phyloP scores from a whole-genome alignment of 1,284 basidiomycete genomes.

The Fomitopsis schrenkii region DNA sequence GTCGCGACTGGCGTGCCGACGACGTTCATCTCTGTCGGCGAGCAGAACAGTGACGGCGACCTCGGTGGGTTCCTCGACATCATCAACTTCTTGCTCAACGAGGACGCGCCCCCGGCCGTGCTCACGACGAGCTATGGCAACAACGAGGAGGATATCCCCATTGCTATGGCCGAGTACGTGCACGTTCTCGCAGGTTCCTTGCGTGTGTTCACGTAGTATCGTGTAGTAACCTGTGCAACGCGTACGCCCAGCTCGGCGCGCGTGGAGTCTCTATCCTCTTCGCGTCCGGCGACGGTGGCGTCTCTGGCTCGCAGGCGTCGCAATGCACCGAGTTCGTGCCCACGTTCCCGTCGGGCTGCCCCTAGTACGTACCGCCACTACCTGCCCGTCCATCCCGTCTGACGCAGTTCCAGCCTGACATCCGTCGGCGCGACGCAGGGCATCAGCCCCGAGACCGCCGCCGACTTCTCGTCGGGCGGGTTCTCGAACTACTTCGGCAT shows the following conservation, averaged over 20 bases:
- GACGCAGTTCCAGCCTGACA: slow-evolving; percentile 39
- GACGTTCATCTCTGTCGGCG: slow-evolving; percentile 44
- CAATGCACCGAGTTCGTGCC: slow-evolving; percentile 52
- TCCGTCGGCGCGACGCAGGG: slow-evolving; percentile 47
- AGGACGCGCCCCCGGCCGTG: slow-evolving; percentile 40
- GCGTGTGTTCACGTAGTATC: neutral
- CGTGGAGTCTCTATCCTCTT: slow-evolving; percentile 58
- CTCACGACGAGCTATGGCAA: slow-evolving; percentile 40
- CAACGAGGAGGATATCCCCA: slow-evolving; percentile 20
- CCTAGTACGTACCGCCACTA: slow-evolving; percentile 22
- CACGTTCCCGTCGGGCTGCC: slow-evolving; percentile 60
- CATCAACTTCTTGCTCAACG: slow-evolving; percentile 24
- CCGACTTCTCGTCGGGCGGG: slow-evolving; percentile 37
- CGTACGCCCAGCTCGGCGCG: slow-evolving; percentile 40
- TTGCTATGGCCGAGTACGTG: slow-evolving; percentile 51
- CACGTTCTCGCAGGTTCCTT: slow-evolving; percentile 11
- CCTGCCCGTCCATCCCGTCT: neutral
- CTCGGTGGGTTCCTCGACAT: slow-evolving; percentile 22
- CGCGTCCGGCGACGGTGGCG: slow-evolving; percentile 56
- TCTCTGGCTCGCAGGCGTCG: slow-evolving; percentile 53
- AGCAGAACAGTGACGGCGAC: slow-evolving; percentile 12
- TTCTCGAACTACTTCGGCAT: slow-evolving; percentile 39
- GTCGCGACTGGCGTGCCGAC: slow-evolving; percentile 29
- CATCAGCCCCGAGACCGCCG: slow-evolving; percentile 43
- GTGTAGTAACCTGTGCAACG: slow-evolving; percentile 9